Evolutionary conservation across 179 eudicot species (phyloP).

Genomic region (Actinidia arguta): DNA sequence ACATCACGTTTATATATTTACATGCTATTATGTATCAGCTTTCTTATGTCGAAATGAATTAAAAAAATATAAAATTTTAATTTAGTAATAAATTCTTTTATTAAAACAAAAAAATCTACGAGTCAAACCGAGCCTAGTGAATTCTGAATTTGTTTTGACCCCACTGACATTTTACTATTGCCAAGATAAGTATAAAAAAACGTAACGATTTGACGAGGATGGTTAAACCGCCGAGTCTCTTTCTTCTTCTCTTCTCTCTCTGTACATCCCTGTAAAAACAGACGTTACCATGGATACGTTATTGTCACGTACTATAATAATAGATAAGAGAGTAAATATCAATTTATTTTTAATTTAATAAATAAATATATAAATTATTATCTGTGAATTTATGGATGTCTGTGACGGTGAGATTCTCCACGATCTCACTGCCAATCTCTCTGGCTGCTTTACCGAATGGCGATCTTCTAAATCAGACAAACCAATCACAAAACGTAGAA

Average conservation of each 20-base stretch:
- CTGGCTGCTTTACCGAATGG: conserved; percentile 11
- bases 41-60: too few species aligned
- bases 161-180: not conserved
- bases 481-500: not conserved
- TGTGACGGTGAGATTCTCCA: conserved; percentile 1
- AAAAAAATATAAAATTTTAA: too few species aligned
- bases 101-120: too few species aligned
- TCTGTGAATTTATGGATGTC: not conserved
- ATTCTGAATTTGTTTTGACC: too few species aligned
- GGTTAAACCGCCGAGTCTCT: not conserved
- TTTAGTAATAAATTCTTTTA: too few species aligned
- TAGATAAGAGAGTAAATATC: too few species aligned
- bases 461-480: not conserved
- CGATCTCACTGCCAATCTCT: not conserved
- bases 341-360: too few species aligned
- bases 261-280: not conserved
- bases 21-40: too few species aligned
- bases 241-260: not conserved
- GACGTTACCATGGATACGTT: not conserved
- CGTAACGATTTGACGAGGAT: not conserved
- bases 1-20: too few species aligned
- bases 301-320: not conserved
- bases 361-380: too few species aligned
- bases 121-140: too few species aligned
- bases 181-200: not conserved